Base-by-base conservation (phyloP, 306 rosid species). In the Cucurbita pepo region DNA sequence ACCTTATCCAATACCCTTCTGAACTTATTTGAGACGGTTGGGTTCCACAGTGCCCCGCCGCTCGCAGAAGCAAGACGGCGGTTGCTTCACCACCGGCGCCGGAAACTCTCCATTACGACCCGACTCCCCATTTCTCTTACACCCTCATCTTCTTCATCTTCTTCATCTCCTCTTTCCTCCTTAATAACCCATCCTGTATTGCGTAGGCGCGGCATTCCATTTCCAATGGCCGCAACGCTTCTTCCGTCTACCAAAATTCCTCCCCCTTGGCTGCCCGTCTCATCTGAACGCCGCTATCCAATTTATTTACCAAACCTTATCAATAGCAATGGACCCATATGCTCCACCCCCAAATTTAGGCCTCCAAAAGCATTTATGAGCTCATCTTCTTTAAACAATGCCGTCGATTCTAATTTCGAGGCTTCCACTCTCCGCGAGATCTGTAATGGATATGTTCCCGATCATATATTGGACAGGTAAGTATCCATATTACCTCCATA, bases 391-490 rank as follows among this genome's bases (percentile, higher is more conserved):
- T 3, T 50, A 21, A 12, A 79, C 53, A 75, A 37, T n/a, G 75
- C 76, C 43, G 16, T 73, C 0, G 72, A 51, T n/a, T 74, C 80
- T 52, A 22, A 56, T 56, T 11, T 25, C 21, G 41, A 75, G 45
- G 54, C 78, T 75, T 77, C 82, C 74, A 80, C 90, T 65, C 86
- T 94, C 77, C 73, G 86, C 8, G 70, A 85, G 53, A 44, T 94
- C 71, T 94, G 97, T 79, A 50, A 79, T 47, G 19, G 77, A 47
- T 83, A 63, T 57, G 92, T 90, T 64, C 96, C 99, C 53, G 73
- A 55, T 4, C 88, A 87, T 74, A 22, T 91, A 22, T 34, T 94
- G 7, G 81, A 76, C 80, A 88, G 95, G 96, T 38, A 78, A 67
- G 74, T 78, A 21, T 74, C 30, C 56, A n/a, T 1, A 16, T 16